Conservation (phyloP, 352 stramenopile species). For the Pythium dissimile region DNA sequence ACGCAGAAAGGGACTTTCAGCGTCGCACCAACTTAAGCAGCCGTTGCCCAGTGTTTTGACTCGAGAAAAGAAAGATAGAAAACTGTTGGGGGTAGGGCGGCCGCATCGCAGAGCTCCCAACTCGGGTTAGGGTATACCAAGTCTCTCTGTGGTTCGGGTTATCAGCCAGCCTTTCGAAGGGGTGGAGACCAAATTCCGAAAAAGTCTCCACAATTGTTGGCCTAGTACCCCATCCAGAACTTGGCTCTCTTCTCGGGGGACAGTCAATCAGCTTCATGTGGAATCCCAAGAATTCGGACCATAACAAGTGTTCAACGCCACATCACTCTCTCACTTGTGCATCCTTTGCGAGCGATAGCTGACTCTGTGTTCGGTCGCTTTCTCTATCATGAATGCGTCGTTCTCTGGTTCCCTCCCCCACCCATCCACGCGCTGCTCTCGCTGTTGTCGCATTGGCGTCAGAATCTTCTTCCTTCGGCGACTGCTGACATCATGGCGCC, state of each 20-base stretch:
- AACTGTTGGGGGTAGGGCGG: slow-evolving; percentile 6
- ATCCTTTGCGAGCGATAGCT: no score
- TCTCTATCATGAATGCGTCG: background rate
- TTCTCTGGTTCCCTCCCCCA: slow-evolving; percentile 3
- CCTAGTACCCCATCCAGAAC: background rate
- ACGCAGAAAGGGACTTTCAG: slow-evolving; percentile 11
- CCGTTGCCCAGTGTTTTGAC: slow-evolving; percentile 8
- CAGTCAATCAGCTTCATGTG: slow-evolving; percentile 9
- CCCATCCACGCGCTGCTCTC: slow-evolving; percentile 7
- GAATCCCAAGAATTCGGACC: background rate
- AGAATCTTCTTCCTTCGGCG: slow-evolving; percentile 15
- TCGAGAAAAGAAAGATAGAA: slow-evolving; percentile 13
- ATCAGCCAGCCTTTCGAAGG: slow-evolving; percentile 12
- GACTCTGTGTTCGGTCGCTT: slow-evolving; percentile 16
- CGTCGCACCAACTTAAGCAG: background rate
- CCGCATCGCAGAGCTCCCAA: slow-evolving; percentile 3
- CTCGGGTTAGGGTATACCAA: slow-evolving; percentile 5
- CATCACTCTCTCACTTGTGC: background rate
- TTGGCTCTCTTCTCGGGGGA: slow-evolving; percentile 3
- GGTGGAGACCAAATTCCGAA: background rate
- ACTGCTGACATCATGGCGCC: slow-evolving; percentile 4
- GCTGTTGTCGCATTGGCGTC: slow-evolving; percentile 14
- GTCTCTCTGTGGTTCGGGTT: slow-evolving; percentile 12
- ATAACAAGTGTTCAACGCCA: background rate
- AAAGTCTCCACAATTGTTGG: background rate